Evolutionary conservation across 202 grass and related monocot species (phyloP).

Genomic region (Dendrocalamus latiflorus): DNA sequence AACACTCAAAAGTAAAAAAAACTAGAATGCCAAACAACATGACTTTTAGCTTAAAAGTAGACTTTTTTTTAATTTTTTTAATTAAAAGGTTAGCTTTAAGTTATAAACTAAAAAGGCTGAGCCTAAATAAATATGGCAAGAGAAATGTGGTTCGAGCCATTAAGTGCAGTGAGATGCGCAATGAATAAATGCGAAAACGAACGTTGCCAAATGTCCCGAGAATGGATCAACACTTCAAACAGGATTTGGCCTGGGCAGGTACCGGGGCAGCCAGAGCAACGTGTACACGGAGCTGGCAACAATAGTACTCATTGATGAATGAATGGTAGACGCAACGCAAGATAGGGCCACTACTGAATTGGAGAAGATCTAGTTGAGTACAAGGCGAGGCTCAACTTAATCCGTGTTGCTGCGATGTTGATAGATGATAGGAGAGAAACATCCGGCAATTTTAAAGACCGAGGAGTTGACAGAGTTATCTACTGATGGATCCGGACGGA

Average conservation of each 20-base stretch:
- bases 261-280: background rate
- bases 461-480: background rate
- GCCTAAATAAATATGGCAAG: no score
- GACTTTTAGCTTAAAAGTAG: no score
- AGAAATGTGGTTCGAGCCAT: background rate
- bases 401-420: background rate
- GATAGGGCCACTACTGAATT: background rate
- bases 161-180: background rate
- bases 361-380: background rate
- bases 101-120: no score
- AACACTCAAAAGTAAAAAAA: no score
- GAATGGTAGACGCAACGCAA: background rate
- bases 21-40: no score
- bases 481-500: background rate
- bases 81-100: no score
- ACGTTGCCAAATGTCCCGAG: slow-evolving; percentile 1
- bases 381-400: background rate
- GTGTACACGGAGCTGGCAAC: background rate
- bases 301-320: background rate
- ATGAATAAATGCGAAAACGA: background rate
- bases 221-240: background rate
- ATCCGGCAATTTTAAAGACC: background rate
- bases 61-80: no score
- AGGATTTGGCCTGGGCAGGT: background rate
- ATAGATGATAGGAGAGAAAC: background rate